phyloP scores from a whole-genome alignment of 2,329 filamentous ascomycete genomes.

The Cercospora beticola region DNA sequence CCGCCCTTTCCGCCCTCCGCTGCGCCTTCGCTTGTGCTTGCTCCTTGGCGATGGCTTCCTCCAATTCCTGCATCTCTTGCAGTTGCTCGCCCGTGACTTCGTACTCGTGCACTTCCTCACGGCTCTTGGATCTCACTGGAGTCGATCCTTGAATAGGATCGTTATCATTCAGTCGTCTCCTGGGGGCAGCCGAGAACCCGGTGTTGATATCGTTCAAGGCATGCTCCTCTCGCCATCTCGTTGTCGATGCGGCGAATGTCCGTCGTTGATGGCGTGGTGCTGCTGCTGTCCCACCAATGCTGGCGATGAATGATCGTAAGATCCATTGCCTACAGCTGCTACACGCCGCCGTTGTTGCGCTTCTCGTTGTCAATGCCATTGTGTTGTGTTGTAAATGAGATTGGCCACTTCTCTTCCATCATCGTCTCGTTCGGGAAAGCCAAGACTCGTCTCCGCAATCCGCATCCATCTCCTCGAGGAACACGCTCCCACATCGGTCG shows the following conservation, averaged over 20 bases:
- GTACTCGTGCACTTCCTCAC: not conserved
- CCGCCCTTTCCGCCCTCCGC: not conserved
- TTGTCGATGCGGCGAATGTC: conserved; percentile 25
- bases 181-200: not conserved
- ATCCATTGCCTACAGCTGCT: conserved; percentile 31
- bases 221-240: conserved; percentile 23
- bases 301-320: conserved; percentile 35
- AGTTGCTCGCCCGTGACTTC: conserved; percentile 11
- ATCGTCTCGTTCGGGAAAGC: conserved; percentile 3
- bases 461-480: not conserved
- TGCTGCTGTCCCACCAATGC: conserved; percentile 25
- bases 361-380: conserved; percentile 23
- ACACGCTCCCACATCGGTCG: not conserved
- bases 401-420: not conserved
- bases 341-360: conserved; percentile 23
- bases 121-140: not conserved
- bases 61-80: conserved; percentile 11
- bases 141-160: not conserved
- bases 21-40: not conserved
- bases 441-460: conserved; percentile 6
- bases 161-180: not conserved
- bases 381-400: not conserved
- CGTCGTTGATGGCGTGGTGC: conserved; percentile 17
- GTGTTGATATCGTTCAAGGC: conserved; percentile 29
- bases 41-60: conserved; percentile 7